Conservation (phyloP, 225 moss, liverwort and hornwort species). For the Pleurozium schreberi region DNA sequence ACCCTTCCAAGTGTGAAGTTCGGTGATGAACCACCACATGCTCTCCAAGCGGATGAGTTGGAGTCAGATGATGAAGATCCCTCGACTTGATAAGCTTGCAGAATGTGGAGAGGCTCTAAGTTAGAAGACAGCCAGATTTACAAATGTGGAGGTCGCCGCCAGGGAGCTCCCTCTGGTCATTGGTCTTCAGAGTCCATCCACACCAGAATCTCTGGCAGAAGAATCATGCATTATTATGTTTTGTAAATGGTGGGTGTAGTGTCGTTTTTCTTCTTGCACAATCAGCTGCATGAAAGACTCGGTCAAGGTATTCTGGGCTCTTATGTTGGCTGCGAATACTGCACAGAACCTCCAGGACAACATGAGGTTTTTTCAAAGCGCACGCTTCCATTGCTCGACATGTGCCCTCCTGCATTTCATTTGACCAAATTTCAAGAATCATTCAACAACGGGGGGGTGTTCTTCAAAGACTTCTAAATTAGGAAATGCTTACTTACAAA, state of each 20-base stretch:
- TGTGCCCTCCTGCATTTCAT: constrained; percentile 50
- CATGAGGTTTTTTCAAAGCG: constrained; percentile 27
- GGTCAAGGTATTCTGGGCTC: constrained; percentile 23
- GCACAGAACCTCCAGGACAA: constrained; percentile 39
- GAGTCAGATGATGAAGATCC: neutral
- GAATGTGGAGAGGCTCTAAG: neutral
- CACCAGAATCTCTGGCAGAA: neutral
- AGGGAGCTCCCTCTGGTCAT: neutral
- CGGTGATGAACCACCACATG: neutral
- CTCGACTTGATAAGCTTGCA: neutral
- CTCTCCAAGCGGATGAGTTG: neutral
- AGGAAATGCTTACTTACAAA: neutral
- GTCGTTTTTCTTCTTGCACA: neutral
- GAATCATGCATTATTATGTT: neutral
- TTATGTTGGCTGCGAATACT: constrained; percentile 26
- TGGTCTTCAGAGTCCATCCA: neutral
- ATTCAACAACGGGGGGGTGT: neutral
- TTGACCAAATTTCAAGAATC: neutral
- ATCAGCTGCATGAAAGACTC: constrained; percentile 12
- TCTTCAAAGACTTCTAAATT: neutral
- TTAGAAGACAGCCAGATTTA: neutral
- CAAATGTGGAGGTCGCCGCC: neutral
- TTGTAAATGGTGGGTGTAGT: neutral
- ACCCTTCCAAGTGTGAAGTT: neutral
- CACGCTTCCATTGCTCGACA: constrained; percentile 59